Percentiles rank a stretch among this genome's conserved stretches.
These are phyloP conservation scores for Colletotrichum chrysophilum DNA, from an alignment of 2,329 filamentous ascomycete genomes.

Conservation along the genomic window DNA sequence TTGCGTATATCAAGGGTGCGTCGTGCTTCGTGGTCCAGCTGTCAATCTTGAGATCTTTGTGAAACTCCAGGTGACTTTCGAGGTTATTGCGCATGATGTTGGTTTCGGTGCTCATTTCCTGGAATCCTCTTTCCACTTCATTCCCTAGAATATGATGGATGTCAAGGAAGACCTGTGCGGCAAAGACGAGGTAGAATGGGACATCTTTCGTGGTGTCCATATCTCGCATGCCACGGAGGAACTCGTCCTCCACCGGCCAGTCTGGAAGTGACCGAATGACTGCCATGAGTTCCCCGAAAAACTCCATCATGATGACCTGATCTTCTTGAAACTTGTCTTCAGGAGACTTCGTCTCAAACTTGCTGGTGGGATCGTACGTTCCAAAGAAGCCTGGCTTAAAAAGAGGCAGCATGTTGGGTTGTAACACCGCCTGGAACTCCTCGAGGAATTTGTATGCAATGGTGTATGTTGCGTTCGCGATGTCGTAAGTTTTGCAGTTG, in stretches of 20 bases:
- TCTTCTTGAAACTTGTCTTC: not conserved
- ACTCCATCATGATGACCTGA: not conserved
- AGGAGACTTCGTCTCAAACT: not conserved
- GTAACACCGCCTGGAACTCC: not conserved
- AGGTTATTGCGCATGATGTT: not conserved
- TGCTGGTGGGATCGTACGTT: not conserved
- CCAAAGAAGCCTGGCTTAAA: not conserved
- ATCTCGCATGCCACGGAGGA: not conserved
- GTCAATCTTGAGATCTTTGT: not conserved
- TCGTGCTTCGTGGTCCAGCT: not conserved
- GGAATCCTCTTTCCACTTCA: not conserved
- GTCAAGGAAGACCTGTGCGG: not conserved
- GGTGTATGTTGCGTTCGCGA: too few relatives aligned
- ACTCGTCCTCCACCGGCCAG: not conserved
- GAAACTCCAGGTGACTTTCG: not conserved
- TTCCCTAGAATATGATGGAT: not conserved
- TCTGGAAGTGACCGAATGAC: not conserved
- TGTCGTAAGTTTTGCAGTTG: too few relatives aligned
- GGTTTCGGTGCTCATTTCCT: not conserved
- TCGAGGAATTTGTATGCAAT: not conserved
- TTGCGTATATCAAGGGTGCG: not conserved
- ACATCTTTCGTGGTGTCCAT: not conserved
- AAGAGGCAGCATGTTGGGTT: not conserved
- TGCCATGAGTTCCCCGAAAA: not conserved
- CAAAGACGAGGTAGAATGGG: not conserved